Base-by-base conservation (phyloP, 2,329 filamentous ascomycete species). In the Didymella lethalis region DNA sequence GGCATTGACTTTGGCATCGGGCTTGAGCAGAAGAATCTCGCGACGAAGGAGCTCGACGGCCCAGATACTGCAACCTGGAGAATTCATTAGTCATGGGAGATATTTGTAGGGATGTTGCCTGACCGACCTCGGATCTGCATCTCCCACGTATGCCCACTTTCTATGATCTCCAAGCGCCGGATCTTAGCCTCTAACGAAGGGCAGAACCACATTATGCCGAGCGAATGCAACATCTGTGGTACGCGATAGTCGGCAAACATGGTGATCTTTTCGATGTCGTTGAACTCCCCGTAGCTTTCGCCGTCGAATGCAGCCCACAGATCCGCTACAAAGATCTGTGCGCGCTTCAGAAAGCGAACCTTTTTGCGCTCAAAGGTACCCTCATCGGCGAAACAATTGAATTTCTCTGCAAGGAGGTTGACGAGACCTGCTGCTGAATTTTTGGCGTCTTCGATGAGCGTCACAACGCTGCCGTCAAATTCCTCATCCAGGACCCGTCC, bases 221-320 rank as follows among this genome's bases (percentile, higher is more conserved):
- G 82, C 10, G 88, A 87, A 69, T 93, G 88, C 32, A 99, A 85
- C 67, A 97, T 95, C 79, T 99, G 95, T 14, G 96, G 96, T 53
- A 99, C 90, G 43, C 95, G 90, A 75, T 99, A 99, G 80, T 99
- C 95, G 85, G 95, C 93, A 81, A 99, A 99, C 89, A 98, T 98
- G 61, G 95, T 99, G 70, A 99, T 90, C 75, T 93, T 92, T 79
- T 95, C 90, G 68, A 99, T 97, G 74, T 99, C 95, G 57, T 87
- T 75, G 77, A 99, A 99, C 28, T 85, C 82, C 31, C 95, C 96
- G 70, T 89, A 93, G 26, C 85, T 83, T 65, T 89, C 83, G 45
- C 92, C 93, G 52, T 94, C 87, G 75, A 98, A 98, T 63, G 93
- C 96, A 5, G 95, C 96, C 96, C 96, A 99, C 0, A 98, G 76